Base-by-base conservation (phyloP, 2,329 filamentous ascomycete species). In the Beauveria rudraprayagi region DNA sequence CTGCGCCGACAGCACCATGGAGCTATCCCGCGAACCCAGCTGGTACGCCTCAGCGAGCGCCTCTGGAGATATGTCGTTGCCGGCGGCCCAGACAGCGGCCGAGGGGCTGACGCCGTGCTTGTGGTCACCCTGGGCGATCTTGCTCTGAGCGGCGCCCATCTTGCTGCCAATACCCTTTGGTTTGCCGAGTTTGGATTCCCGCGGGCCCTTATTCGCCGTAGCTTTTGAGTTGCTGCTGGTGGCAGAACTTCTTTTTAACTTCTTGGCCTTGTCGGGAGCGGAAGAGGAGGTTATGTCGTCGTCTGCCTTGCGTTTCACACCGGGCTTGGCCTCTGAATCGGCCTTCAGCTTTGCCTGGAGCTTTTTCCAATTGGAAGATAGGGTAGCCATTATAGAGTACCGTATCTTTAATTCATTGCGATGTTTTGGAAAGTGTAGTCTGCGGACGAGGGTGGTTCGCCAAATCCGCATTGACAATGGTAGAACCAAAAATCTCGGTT, bases 281-380 rank as follows among this genome's bases (percentile, higher is more conserved):
- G n/a, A 37, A 30, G 56, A 16, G 7, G 19, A 43, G 8, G 43
- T 22, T 3, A 19, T 59, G 70, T 65, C 67, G 62, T 66, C 64
- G 62, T 71, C 70, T 37, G 73, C 69, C 67, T 80, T 78, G 64
- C 79, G 75, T 64, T 79, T 78, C 16, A 72, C 57, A 73, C 75
- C 65, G n/a, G 72, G 62, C 17, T 71, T 68, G 17, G 73, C 67
- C n/a, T 72, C 63, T 30, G 76, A 72, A 62, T 80, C 77, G 46
- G 77, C 71, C 68, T 82, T 79, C 67, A 85, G 75, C 67, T 81
- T 81, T 65, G 83, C 82, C 75, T 91, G 88, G 60, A 92, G 80
- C 75, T 83, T 88, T 75, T 91, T 91, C 89, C 89, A 92, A 71
- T 92, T 92, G 59, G 83, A 85, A 14, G 85, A 88, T 40, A 87